Evolutionary conservation across 2,329 filamentous ascomycete genomes (phyloP).

Genomic region (Penicillium sp.): DNA sequence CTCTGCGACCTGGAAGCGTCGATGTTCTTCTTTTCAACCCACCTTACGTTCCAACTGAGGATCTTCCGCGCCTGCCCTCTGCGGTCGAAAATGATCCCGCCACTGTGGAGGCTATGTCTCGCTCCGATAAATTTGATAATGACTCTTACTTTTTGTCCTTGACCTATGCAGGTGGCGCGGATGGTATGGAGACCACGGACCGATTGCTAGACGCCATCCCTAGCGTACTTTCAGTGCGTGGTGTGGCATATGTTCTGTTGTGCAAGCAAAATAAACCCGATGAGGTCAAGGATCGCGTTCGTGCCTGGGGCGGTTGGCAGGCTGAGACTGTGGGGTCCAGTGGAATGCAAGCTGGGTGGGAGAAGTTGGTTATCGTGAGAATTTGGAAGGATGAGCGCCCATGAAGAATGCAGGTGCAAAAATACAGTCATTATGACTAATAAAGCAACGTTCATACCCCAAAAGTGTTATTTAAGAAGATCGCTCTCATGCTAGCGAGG

Average conservation of each 20-base stretch:
- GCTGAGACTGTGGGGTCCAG: slow-evolving; percentile 78
- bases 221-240: slow-evolving; percentile 61
- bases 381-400: slow-evolving; percentile 64
- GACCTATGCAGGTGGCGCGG: slow-evolving; percentile 82
- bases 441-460: too few relatives aligned
- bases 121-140: slow-evolving; percentile 63
- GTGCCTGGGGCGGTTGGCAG: slow-evolving; percentile 65
- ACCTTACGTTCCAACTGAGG: slow-evolving; percentile 87
- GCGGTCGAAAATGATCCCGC: slow-evolving; percentile 24
- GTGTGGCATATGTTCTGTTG: slow-evolving; percentile 85
- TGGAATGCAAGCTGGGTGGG: slow-evolving; percentile 89
- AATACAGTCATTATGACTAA: neutral
- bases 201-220: slow-evolving; percentile 73
- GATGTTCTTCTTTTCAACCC: slow-evolving; percentile 96
- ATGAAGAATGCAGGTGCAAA: neutral
- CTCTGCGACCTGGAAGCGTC: slow-evolving; percentile 61
- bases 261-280: slow-evolving; percentile 89
- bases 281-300: slow-evolving; percentile 66
- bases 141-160: slow-evolving; percentile 82
- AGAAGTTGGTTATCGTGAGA: slow-evolving; percentile 85
- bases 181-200: slow-evolving; percentile 94
- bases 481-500: too few relatives aligned
- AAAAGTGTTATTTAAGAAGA: too few relatives aligned
- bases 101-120: slow-evolving; percentile 28
- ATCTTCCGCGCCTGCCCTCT: slow-evolving; percentile 61